Conservation (phyloP, 2,329 filamentous ascomycete species). For the Thermoascus crustaceus region DNA sequence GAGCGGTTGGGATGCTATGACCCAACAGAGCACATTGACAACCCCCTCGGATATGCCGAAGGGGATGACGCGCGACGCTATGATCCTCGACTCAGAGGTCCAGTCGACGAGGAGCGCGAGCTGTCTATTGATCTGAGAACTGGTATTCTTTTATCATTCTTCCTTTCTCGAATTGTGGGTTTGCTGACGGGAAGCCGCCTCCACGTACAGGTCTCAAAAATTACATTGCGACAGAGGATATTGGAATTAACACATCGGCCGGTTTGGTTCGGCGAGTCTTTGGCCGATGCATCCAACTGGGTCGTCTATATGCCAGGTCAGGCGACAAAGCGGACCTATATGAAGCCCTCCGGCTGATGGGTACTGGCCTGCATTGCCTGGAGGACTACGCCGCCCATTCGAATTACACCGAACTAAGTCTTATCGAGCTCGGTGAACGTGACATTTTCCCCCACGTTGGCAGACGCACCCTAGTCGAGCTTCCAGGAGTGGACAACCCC, state of each 20-base stretch:
- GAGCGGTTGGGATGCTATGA: slow-evolving; percentile 74
- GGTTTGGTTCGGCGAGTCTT: slow-evolving; percentile 68
- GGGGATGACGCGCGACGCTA: slow-evolving; percentile 78
- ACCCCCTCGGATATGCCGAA: slow-evolving; percentile 76
- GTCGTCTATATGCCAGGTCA: slow-evolving; percentile 59
- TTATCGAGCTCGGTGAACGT: slow-evolving; percentile 76
- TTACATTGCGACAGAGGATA: slow-evolving; percentile 81
- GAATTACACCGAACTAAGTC: slow-evolving; percentile 81
- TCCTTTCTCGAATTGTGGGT: neutral
- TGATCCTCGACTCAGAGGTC: slow-evolving; percentile 70
- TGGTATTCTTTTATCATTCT: slow-evolving; percentile 34
- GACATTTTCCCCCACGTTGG: slow-evolving; percentile 85
- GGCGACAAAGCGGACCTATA: slow-evolving; percentile 69
- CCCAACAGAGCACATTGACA: slow-evolving; percentile 76
- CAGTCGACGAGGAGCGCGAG: slow-evolving; percentile 70
- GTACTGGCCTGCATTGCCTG: slow-evolving; percentile 81
- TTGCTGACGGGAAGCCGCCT: neutral
- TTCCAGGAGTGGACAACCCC: slow-evolving; percentile 55
- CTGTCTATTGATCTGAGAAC: slow-evolving; percentile 67
- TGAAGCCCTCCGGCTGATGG: slow-evolving; percentile 77
- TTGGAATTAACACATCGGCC: slow-evolving; percentile 74
- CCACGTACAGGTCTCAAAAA: slow-evolving; percentile 61
- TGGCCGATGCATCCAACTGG: slow-evolving; percentile 66
- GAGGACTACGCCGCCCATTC: slow-evolving; percentile 92
- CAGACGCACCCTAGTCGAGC: slow-evolving; percentile 58